phyloP scores from a whole-genome alignment of 2,329 filamentous ascomycete species.

The Aspergillus spinulosporus region DNA sequence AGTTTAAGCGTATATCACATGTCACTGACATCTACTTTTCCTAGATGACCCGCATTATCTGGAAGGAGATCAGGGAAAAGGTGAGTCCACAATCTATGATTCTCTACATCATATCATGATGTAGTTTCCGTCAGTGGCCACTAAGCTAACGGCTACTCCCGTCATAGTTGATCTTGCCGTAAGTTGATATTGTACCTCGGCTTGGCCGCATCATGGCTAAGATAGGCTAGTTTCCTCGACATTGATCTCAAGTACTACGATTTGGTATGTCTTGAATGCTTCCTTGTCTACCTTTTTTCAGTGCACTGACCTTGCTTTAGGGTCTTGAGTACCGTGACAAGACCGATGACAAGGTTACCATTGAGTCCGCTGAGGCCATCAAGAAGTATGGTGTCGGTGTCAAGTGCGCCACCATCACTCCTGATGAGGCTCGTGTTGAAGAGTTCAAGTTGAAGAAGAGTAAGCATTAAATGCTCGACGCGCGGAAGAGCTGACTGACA shows the following conservation, averaged over 20 bases:
- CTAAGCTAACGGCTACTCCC: slow-evolving; percentile 9
- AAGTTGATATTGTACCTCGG: slow-evolving; percentile 27
- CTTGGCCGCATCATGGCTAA: slow-evolving; percentile 22
- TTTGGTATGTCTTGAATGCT: slow-evolving; percentile 50
- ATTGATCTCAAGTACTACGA: slow-evolving; percentile 99
- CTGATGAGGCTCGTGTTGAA: slow-evolving; percentile 92
- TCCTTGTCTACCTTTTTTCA: neutral
- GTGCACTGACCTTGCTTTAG: slow-evolving; percentile 31
- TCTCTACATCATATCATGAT: slow-evolving; percentile 6
- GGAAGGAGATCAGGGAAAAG: slow-evolving; percentile 98
- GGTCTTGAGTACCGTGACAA: slow-evolving; percentile 92
- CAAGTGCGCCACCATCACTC: slow-evolving; percentile 99
- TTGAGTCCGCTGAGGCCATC: slow-evolving; percentile 94
- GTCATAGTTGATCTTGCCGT: slow-evolving; percentile 76
- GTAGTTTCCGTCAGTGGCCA: slow-evolving; percentile 18
- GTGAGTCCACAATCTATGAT: slow-evolving; percentile 37
- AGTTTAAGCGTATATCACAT: slow-evolving; percentile 15
- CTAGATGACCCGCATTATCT: slow-evolving; percentile 98
- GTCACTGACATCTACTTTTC: slow-evolving; percentile 19
- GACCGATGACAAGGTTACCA: slow-evolving; percentile 93
- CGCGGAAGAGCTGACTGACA: slow-evolving; percentile 16
- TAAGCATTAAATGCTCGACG: slow-evolving; percentile 47
- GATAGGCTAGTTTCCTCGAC: slow-evolving; percentile 69
- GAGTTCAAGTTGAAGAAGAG: slow-evolving; percentile 99
- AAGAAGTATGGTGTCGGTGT: slow-evolving; percentile 98